Conservation (phyloP, 2,329 filamentous ascomycete species). For the Xylaria sp. region DNA sequence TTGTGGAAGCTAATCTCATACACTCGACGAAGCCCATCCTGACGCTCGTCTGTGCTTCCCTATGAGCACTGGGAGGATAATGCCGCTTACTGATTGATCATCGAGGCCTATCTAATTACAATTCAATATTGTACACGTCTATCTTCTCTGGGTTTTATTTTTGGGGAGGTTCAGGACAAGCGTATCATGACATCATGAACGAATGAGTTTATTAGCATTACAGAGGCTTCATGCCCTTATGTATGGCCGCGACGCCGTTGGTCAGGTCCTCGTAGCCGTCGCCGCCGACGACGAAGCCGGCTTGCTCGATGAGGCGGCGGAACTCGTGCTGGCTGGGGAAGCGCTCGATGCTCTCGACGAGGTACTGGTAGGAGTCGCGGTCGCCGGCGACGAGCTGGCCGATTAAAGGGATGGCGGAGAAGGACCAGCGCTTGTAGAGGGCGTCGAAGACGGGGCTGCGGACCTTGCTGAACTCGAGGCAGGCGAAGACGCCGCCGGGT, state of each 20-base stretch:
- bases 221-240: conserved; percentile 91
- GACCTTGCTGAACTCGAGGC: conserved; percentile 90
- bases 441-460: conserved; percentile 78
- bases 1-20: conserved; percentile 2
- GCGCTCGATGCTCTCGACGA: conserved; percentile 95
- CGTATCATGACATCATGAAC: background rate
- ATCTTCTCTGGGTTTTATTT: background rate
- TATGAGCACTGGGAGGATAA: background rate
- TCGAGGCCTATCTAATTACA: conserved; percentile 6
- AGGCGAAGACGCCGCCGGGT: conserved; percentile 95
- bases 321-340: conserved; percentile 92
- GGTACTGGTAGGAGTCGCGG: conserved; percentile 95
- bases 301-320: conserved; percentile 81
- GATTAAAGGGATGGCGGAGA: conserved; percentile 92
- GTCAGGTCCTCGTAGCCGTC: conserved; percentile 90
- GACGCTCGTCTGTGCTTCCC: background rate
- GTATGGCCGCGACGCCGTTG: conserved; percentile 92
- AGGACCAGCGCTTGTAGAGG: conserved; percentile 95
- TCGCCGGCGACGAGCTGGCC: conserved; percentile 95
- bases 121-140: conserved; percentile 30
- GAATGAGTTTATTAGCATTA: conserved; percentile 20
- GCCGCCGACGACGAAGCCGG: conserved; percentile 86
- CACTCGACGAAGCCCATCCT: conserved; percentile 1
- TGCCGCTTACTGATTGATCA: background rate
- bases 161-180: background rate